Base-by-base conservation (phyloP, 352 stramenopile genomes). In the Phytophthora fragariaefolia region DNA sequence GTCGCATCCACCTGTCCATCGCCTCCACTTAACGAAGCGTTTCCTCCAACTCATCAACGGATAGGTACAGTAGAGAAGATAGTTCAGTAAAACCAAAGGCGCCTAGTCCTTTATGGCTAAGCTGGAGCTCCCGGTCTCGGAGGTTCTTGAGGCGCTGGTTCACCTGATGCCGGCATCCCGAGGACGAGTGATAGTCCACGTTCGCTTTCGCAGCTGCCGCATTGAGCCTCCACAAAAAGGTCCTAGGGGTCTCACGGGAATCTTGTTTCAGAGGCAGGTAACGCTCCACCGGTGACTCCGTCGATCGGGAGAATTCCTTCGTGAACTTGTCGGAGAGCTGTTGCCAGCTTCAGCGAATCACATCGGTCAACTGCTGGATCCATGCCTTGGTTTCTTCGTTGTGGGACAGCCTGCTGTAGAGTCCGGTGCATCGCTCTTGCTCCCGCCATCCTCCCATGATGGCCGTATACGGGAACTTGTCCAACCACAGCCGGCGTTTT, bases 61-160 rank as follows among this genome's bases (percentile, higher is more conserved):
- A 47, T 2, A 47, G 3, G 20, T 47, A 62, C 0, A 53, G 1
- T 2, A 22, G 54, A n/a, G n/a, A n/a, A n/a, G n/a, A n/a, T n/a
- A n/a, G n/a, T n/a, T n/a, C n/a, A n/a, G n/a, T n/a, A n/a, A n/a
- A n/a, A n/a, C n/a, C n/a, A n/a, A n/a, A n/a, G n/a, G n/a, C n/a
- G n/a, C n/a, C n/a, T n/a, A n/a, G n/a, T 0, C 42, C 12, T 26
- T 48, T 26, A 4, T 47, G 26, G 38, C n/a, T 62, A 0, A 34
- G 5, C 28, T 54, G 40, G 1, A 62, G 13, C 6, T 53, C 26
- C 0, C 20, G 42, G 10, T 53, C 42, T 20, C 28, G 27, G 34
- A 47, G 54, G 6, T 47, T 46, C 18, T 62, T 62, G 4, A 47
- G 40, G 27, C 52, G 53, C 20, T 53, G 54, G 17, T 36, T 51